phyloP scores from a whole-genome alignment of 2,329 filamentous ascomycete species.

The Rhynchosporium agropyri region DNA sequence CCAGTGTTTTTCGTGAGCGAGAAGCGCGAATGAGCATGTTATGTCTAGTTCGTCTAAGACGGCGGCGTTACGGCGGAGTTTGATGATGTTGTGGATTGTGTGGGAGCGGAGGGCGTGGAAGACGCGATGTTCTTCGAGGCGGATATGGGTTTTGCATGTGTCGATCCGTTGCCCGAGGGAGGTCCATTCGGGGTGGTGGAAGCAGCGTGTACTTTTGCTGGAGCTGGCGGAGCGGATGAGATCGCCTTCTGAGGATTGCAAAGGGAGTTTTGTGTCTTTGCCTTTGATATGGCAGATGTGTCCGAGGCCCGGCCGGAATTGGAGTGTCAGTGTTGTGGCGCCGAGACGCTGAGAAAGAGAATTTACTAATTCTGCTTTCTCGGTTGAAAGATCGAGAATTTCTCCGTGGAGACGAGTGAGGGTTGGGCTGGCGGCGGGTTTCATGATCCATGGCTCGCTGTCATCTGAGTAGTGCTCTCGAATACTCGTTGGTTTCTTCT shows the following conservation, averaged over 20 bases:
- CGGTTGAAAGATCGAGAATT: slow-evolving; percentile 60
- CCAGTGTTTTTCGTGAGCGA: slow-evolving; percentile 75
- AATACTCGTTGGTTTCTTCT: slow-evolving; percentile 51
- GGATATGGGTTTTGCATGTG: slow-evolving; percentile 74
- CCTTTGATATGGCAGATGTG: slow-evolving; percentile 91
- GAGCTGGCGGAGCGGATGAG: slow-evolving; percentile 64
- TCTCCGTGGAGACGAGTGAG: slow-evolving; percentile 69
- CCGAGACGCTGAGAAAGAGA: slow-evolving; percentile 63
- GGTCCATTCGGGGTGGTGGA: slow-evolving; percentile 85
- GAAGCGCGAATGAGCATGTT: slow-evolving; percentile 77
- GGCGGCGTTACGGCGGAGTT: slow-evolving; percentile 84
- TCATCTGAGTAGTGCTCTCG: slow-evolving; percentile 63
- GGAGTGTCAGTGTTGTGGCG: slow-evolving; percentile 71
- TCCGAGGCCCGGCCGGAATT: slow-evolving; percentile 84
- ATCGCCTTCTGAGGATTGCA: slow-evolving; percentile 39
- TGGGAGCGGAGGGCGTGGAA: slow-evolving; percentile 73
- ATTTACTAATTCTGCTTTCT: slow-evolving; percentile 63
- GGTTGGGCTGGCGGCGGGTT: slow-evolving; percentile 64
- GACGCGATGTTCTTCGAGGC: slow-evolving; percentile 80
- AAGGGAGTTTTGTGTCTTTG: slow-evolving; percentile 58
- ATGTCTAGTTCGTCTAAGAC: slow-evolving; percentile 94
- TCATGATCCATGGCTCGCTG: slow-evolving; percentile 66
- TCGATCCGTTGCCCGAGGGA: slow-evolving; percentile 78
- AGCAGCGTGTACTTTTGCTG: slow-evolving; percentile 81
- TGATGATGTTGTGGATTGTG: slow-evolving; percentile 81